A percentile compares a stretch with the other conserved stretches of the same genome.
phyloP scores from a whole-genome alignment of 2,329 filamentous ascomycete species.

The Fusarium sp. region DNA sequence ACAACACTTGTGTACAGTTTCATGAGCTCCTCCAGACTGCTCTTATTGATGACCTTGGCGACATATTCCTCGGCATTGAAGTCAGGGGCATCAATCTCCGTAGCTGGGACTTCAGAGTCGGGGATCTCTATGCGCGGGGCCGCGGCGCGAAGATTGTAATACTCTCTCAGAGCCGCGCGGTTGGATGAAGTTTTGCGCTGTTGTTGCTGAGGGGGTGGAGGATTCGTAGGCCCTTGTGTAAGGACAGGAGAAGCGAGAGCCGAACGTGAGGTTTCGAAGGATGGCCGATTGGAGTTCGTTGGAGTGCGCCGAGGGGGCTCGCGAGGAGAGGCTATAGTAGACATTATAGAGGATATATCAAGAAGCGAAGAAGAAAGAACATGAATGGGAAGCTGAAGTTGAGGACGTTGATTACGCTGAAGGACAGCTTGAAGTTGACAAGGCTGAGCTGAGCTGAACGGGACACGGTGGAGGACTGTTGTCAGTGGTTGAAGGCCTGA shows the following conservation, averaged over 20 bases:
- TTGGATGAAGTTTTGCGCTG: slow-evolving; percentile 67
- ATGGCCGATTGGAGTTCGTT: slow-evolving; percentile 79
- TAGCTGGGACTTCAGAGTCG: slow-evolving; percentile 68
- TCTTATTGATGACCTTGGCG: slow-evolving; percentile 67
- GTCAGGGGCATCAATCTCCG: slow-evolving; percentile 77
- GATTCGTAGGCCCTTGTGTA: slow-evolving; percentile 37
- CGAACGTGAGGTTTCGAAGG: slow-evolving; percentile 73
- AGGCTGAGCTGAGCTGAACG: slow-evolving; percentile 27
- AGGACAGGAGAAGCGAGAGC: slow-evolving; percentile 64
- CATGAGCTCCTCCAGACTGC: slow-evolving; percentile 75
- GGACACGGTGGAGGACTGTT: slow-evolving; percentile 35
- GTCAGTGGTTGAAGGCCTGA: slow-evolving; percentile 30
- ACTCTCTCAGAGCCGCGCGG: slow-evolving; percentile 88
- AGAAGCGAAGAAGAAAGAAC: not conserved
- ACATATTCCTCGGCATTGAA: slow-evolving; percentile 82
- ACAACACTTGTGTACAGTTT: slow-evolving; percentile 77
- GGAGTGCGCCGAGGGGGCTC: slow-evolving; percentile 70
- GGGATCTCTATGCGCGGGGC: slow-evolving; percentile 57
- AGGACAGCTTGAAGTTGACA: slow-evolving; percentile 18
- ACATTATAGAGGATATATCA: slow-evolving; percentile 61
- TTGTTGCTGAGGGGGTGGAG: slow-evolving; percentile 16
- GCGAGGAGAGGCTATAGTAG: slow-evolving; percentile 72
- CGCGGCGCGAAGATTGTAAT: slow-evolving; percentile 79
- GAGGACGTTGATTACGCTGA: not conserved
- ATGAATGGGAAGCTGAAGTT: not conserved